These are phyloP conservation scores for Sarocladiaceae sp. DNA, from an alignment of 2,329 filamentous ascomycete species.

Conservation along the genomic window DNA sequence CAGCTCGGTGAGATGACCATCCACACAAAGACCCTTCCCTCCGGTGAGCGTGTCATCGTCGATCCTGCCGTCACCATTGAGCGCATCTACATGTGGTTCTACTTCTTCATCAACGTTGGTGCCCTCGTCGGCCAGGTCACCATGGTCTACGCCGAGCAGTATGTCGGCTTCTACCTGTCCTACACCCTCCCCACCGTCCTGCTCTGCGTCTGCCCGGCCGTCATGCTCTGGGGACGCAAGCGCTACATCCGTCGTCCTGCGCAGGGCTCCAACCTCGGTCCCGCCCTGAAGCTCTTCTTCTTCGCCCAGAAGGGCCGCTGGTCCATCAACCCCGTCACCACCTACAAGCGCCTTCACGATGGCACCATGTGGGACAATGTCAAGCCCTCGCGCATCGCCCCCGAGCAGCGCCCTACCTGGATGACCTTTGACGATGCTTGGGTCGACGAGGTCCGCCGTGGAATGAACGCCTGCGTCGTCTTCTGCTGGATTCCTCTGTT, in stretches of 20 bases:
- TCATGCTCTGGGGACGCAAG: conserved; percentile 53
- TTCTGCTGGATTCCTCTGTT: conserved; percentile 63
- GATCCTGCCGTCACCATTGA: conserved; percentile 57
- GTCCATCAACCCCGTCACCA: conserved; percentile 58
- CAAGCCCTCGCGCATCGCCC: conserved; percentile 59
- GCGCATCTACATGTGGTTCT: conserved; percentile 64
- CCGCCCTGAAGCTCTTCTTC: conserved; percentile 53
- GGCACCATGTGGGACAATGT: conserved; percentile 59
- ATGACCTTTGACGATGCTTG: conserved; percentile 76
- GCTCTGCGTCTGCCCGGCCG: conserved; percentile 55
- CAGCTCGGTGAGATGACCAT: conserved; percentile 53
- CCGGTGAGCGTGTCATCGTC: conserved; percentile 57
- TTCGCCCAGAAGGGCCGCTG: conserved; percentile 63
- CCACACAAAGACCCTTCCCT: conserved; percentile 42
- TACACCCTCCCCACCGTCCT: conserved; percentile 62
- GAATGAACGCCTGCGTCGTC: conserved; percentile 60
- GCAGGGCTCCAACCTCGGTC: conserved; percentile 62
- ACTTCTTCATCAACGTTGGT: conserved; percentile 66
- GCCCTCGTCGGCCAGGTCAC: conserved; percentile 55
- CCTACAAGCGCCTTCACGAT: conserved; percentile 51
- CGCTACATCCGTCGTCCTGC: conserved; percentile 53
- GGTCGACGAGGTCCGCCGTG: conserved; percentile 69
- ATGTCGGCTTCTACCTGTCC: conserved; percentile 68
- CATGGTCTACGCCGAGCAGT: conserved; percentile 68
- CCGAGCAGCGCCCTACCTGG: conserved; percentile 52